These are phyloP conservation scores for Tubosaeta sp. DNA, from an alignment of 768 basidiomycete genomes.

Conservation along the genomic window DNA sequence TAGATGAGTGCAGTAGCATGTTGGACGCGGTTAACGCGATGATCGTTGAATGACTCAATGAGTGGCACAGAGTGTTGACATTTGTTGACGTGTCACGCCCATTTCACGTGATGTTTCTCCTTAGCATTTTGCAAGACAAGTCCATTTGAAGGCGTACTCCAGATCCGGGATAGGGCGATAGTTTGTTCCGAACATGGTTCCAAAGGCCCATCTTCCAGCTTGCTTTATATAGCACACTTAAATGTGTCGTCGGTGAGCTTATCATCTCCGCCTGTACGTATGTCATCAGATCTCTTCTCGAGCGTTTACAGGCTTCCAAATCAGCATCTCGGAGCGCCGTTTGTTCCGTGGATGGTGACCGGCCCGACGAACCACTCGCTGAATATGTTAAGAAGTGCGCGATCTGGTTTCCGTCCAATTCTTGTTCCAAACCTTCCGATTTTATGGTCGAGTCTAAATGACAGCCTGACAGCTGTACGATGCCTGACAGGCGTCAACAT, in stretches of 20 bases:
- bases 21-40: neutral
- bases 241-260: neutral
- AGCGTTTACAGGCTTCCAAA: too few relatives aligned
- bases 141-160: too few relatives aligned
- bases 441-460: too few relatives aligned
- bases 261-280: neutral
- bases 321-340: neutral
- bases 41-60: constrained; percentile 5
- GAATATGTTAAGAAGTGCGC: too few relatives aligned
- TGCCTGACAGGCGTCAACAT: too few relatives aligned
- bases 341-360: neutral
- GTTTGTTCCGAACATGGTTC: neutral
- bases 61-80: constrained; percentile 19
- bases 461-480: too few relatives aligned
- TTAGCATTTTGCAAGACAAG: too few relatives aligned
- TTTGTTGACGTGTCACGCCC: constrained; percentile 20
- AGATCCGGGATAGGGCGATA: neutral
- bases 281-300: neutral
- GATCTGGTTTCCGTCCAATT: too few relatives aligned
- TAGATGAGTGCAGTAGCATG: constrained; percentile 22
- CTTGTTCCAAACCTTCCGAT: too few relatives aligned
- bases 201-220: neutral
- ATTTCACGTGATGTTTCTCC: constrained; percentile 11
- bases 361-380: too few relatives aligned
- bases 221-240: neutral